These are phyloP conservation scores for Bryum argenteum DNA, from an alignment of 225 moss, liverwort and hornwort genomes.

Conservation along the genomic window DNA sequence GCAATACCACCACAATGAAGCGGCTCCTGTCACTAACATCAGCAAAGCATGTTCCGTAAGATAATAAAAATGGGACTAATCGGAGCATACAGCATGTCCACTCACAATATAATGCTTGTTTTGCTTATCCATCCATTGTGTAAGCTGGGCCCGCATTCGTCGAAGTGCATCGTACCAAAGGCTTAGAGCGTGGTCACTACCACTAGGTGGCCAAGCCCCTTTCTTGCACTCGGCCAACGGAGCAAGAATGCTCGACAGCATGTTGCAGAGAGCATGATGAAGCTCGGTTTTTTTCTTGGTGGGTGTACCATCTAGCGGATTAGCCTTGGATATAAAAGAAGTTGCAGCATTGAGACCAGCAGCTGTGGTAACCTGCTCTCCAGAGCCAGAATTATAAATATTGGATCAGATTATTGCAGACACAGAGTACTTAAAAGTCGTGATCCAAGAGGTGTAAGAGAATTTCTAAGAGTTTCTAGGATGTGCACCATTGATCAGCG, in stretches of 20 bases:
- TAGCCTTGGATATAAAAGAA: slow-evolving; percentile 90
- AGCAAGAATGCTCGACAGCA: slow-evolving; percentile 89
- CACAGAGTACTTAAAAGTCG: slow-evolving; percentile 17
- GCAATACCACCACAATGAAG: not conserved
- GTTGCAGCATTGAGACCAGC: slow-evolving; percentile 94
- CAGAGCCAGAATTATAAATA: slow-evolving; percentile 23
- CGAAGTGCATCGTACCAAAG: slow-evolving; percentile 95
- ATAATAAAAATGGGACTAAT: slow-evolving; percentile 9
- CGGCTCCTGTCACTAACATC: slow-evolving; percentile 6
- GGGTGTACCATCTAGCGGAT: slow-evolving; percentile 84
- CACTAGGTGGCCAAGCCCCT: slow-evolving; percentile 95
- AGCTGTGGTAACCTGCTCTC: slow-evolving; percentile 70
- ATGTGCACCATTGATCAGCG: slow-evolving; percentile 15
- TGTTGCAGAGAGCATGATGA: slow-evolving; percentile 98
- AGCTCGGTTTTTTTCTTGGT: slow-evolving; percentile 98
- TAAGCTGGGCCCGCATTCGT: slow-evolving; percentile 80
- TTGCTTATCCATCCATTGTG: slow-evolving; percentile 97
- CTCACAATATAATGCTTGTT: slow-evolving; percentile 98
- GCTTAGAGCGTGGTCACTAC: slow-evolving; percentile 82
- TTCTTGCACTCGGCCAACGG: slow-evolving; percentile 86
- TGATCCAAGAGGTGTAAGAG: slow-evolving; percentile 3
- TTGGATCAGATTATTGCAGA: slow-evolving; percentile 28
- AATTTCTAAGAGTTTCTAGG: slow-evolving; percentile 6
- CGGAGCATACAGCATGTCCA: slow-evolving; percentile 16
- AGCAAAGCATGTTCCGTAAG: slow-evolving; percentile 4